Evolutionary conservation across 352 stramenopile species (phyloP).

Genomic region (Plasmopara muralis): DNA sequence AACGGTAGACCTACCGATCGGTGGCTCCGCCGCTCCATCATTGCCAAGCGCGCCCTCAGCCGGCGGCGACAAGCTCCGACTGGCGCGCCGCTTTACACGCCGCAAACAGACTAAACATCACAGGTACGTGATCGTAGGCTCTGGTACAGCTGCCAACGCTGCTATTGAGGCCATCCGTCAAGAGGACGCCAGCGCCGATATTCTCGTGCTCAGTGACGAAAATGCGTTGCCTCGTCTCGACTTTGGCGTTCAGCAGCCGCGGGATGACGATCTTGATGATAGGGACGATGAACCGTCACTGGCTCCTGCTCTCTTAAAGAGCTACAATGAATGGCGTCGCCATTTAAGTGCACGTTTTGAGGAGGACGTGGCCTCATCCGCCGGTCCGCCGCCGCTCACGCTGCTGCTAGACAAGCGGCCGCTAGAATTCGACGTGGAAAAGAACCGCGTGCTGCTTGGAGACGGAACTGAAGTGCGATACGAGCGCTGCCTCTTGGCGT

Average conservation of each 20-base stretch:
- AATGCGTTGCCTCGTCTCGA: slow-evolving; percentile 55
- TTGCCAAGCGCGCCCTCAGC: not conserved
- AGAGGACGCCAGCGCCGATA: slow-evolving; percentile 64
- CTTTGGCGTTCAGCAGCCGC: slow-evolving; percentile 12
- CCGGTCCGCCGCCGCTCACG: slow-evolving; percentile 40
- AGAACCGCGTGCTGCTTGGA: slow-evolving; percentile 72
- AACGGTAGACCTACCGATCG: not conserved
- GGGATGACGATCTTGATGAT: slow-evolving; percentile 9
- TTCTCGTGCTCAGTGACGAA: slow-evolving; percentile 86
- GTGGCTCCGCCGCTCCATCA: not conserved
- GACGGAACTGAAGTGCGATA: slow-evolving; percentile 79
- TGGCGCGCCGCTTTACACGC: slow-evolving; percentile 52
- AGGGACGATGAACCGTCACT: slow-evolving; percentile 25
- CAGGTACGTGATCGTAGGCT: slow-evolving; percentile 86
- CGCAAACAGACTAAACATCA: slow-evolving; percentile 75
- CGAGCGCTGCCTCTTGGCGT: slow-evolving; percentile 85
- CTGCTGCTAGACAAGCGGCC: slow-evolving; percentile 69
- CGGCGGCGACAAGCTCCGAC: slow-evolving; percentile 14
- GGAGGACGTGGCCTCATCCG: slow-evolving; percentile 38
- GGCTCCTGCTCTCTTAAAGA: slow-evolving; percentile 58
- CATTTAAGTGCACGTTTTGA: slow-evolving; percentile 79
- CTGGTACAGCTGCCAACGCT: slow-evolving; percentile 81
- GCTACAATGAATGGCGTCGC: slow-evolving; percentile 88
- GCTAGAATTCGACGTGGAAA: slow-evolving; percentile 81
- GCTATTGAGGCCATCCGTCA: slow-evolving; percentile 89